Evolutionary conservation across 495 filamentous ascomycete genomes (phyloP).

Genomic region (Ascobolus immersus): DNA sequence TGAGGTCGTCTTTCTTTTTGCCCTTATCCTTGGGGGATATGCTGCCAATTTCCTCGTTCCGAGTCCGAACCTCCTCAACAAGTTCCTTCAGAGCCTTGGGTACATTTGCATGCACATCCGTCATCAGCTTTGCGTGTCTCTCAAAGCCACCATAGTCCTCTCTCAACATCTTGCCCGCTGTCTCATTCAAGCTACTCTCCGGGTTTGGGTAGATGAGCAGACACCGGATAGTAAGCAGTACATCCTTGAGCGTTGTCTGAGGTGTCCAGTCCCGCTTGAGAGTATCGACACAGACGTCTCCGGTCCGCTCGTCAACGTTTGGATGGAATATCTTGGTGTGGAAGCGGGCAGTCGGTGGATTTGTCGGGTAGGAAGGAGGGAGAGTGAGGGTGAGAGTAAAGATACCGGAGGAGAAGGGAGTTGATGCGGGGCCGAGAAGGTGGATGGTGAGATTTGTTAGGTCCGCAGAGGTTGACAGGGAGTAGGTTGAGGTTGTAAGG

Average conservation of each 20-base stretch:
- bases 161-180: constrained; percentile 33
- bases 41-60: constrained; percentile 26
- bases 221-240: constrained; percentile 41
- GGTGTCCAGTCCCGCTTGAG: constrained; percentile 43
- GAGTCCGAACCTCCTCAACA: constrained; percentile 29
- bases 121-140: constrained; percentile 38
- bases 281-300: constrained; percentile 46
- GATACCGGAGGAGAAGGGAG: constrained; percentile 30
- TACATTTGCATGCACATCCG: constrained; percentile 36
- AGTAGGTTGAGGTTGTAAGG: no score
- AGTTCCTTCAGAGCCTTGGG: constrained; percentile 21
- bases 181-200: constrained; percentile 41
- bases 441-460: constrained; percentile 34
- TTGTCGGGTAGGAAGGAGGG: constrained; percentile 36
- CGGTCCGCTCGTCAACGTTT: constrained; percentile 40
- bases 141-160: constrained; percentile 38
- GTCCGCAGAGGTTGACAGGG: no score
- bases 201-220: constrained; percentile 50
- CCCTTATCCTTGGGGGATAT: neutral
- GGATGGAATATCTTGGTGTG: constrained; percentile 47
- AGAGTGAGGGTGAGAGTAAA: constrained; percentile 30
- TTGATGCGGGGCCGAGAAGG: constrained; percentile 36
- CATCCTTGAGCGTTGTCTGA: constrained; percentile 34
- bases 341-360: constrained; percentile 41
- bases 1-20: neutral